A percentile compares a stretch with the other conserved stretches of the same genome.
Evolutionary conservation across 768 basidiomycete genomes (phyloP).

Genomic region (Termitomyces sp.): DNA sequence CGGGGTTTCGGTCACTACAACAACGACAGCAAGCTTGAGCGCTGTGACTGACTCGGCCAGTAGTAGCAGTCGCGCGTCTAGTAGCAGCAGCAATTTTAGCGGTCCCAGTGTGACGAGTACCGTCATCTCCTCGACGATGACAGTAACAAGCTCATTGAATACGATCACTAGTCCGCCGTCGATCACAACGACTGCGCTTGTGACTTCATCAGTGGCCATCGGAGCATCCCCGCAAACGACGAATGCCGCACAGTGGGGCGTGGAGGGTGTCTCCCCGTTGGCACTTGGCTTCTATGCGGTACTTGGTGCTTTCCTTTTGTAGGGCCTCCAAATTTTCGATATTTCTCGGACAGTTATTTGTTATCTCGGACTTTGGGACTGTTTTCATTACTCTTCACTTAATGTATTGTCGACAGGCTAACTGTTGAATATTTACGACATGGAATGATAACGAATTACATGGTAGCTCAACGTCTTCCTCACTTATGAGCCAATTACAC

Average conservation of each 20-base stretch:
- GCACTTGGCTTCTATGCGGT: background rate
- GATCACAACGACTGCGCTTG: background rate
- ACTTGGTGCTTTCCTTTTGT: background rate
- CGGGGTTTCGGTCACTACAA: background rate
- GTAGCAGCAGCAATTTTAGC: background rate
- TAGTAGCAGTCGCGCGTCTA: background rate
- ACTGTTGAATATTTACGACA: background rate
- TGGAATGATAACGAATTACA: background rate
- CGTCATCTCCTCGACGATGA: background rate
- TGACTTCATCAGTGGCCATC: background rate
- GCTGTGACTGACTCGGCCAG: background rate
- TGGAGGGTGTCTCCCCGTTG: background rate
- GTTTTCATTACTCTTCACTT: background rate
- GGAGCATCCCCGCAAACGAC: background rate
- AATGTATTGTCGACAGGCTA: background rate
- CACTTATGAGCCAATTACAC: too few species aligned
- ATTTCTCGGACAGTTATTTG: background rate
- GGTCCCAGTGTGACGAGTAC: background rate
- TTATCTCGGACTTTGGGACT: background rate
- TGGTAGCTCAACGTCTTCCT: background rate
- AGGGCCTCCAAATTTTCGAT: background rate
- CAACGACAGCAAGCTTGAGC: background rate
- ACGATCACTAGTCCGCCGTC: slow-evolving; percentile 1
- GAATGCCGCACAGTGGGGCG: background rate
- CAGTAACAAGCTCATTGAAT: background rate